Base-by-base conservation (phyloP, 1,284 basidiomycete genomes). In the Marasmius sp. region DNA sequence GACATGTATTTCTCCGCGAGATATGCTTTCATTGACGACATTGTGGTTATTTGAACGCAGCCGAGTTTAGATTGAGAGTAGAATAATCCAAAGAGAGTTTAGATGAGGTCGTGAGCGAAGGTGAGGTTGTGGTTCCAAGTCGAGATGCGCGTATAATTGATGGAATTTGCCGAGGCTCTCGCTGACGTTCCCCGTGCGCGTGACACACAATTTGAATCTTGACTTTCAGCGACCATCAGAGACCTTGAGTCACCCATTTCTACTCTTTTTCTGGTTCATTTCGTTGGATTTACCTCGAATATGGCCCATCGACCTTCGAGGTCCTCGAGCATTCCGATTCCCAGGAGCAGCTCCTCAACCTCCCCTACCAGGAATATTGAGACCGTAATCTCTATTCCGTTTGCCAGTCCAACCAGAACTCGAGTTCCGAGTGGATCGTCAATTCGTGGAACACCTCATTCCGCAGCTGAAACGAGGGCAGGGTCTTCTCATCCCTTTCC, bases 1-100 rank as follows among this genome's bases (percentile, higher is more conserved):
- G 95, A 92, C 93, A 98, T 97, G 77, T 99, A 99, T 67, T 91
- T 92, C 66, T 88, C 84, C 1, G 91, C 91, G 4, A 93, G 82
- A 71, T 93, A 93, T 8, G 89, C 79, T 72, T 93, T 85, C 76
- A 92, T 84, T 61, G 74, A 71, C 20, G 79, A 74, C 79, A 81
- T 81, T 45, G 45, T 63, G 9, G 14, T 14, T 45, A 53, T 20
- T 20, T 27, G 27, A 27, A 27, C 27, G 27, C 27, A 27, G 27
- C 27, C 2, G 27, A 27, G 27, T 27, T 27, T 27, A 5, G 5
- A 27, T 27, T 27, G 27, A 27, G 27, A 27, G 27, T 27, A 27
- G 27, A 27, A 27, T 27, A 27, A 27, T 27, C 27, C 27, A 27
- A 27, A 27, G 27, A 27, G 27, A 27, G 27, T 27, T 27, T 27